Conservation (phyloP, 2,329 filamentous ascomycete genomes). For the Acephala macrosclerotiorum region DNA sequence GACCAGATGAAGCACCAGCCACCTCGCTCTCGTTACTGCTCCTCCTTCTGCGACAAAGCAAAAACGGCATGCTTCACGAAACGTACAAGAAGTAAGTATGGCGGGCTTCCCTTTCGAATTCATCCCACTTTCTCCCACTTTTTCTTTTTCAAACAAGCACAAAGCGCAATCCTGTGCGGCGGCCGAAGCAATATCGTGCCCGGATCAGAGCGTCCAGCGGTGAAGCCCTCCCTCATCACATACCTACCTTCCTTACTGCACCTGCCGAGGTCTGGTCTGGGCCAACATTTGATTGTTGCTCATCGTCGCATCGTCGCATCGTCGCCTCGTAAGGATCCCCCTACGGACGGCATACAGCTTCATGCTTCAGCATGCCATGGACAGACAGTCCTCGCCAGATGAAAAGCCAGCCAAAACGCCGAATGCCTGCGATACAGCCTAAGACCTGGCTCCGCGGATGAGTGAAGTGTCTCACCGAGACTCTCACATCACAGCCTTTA, state of each 20-base stretch:
- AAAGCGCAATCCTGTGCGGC: neutral
- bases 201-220: neutral
- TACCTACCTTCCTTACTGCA: neutral
- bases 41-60: constrained; percentile 1
- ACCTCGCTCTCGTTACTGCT: neutral
- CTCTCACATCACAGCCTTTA: too few species aligned
- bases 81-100: too few species aligned
- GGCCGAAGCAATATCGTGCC: neutral
- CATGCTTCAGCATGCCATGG: constrained; percentile 3
- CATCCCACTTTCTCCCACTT: constrained; percentile 4
- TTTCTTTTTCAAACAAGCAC: neutral
- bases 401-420: neutral
- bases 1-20: too few species aligned
- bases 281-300: neutral
- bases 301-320: neutral
- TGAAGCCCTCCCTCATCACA: neutral
- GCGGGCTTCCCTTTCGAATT: neutral
- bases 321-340: constrained; percentile 2
- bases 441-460: neutral
- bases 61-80: neutral
- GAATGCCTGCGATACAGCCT: neutral
- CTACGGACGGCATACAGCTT: neutral
- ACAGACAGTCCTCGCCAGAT: neutral
- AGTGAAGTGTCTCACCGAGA: neutral
- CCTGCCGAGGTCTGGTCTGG: constrained; percentile 4